phyloP scores from a whole-genome alignment of 345 rosid genomes.

The Sisymbrium irio region DNA sequence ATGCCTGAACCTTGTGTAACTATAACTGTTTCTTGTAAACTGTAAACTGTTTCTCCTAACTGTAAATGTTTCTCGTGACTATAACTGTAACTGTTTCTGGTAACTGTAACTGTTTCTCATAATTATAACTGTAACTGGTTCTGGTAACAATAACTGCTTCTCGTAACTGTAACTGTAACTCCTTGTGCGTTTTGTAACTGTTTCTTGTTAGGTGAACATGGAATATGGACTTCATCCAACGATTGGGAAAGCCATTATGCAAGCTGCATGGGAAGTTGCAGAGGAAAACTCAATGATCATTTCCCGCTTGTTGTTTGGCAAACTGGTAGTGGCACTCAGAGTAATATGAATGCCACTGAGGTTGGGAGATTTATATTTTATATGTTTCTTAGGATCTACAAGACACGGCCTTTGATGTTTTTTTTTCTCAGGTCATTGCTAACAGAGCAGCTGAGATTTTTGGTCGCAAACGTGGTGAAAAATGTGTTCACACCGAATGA shows the following conservation, averaged over 20 bases:
- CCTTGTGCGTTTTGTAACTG: no score
- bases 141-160: no score
- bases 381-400: no score
- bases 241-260: constrained; percentile 84
- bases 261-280: constrained; percentile 92
- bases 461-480: constrained; percentile 83
- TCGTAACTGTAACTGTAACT: no score
- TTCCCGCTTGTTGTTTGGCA: constrained; percentile 97
- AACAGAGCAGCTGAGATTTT: constrained; percentile 97
- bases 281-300: constrained; percentile 79
- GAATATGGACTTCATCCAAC: constrained; percentile 89
- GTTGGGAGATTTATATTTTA: no score
- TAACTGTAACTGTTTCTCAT: no score
- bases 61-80: no score
- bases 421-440: no score
- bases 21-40: no score
- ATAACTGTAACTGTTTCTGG: constrained; percentile 34
- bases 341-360: constrained; percentile 99
- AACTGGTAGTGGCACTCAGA: constrained; percentile 99
- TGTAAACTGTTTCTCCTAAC: no score
- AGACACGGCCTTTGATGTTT: no score
- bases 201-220: constrained; percentile 89
- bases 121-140: no score
- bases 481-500: constrained; percentile 95
- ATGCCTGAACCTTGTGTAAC: constrained; percentile 99